Conservation (phyloP, 495 filamentous ascomycete species). For the Paragyromitra xinjiangensis region DNA sequence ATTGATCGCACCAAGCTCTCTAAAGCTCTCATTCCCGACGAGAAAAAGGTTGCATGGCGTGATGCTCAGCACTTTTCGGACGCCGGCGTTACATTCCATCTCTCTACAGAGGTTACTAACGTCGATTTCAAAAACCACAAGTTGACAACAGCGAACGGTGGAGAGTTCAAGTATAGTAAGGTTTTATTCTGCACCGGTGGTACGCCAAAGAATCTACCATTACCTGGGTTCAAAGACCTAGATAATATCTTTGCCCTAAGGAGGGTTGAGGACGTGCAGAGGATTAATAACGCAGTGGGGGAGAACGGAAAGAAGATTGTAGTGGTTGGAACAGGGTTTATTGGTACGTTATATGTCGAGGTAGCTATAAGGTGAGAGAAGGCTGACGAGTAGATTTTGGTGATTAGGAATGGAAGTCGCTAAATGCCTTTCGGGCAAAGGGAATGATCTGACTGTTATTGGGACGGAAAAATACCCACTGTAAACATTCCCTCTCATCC, state of each 20-base stretch:
- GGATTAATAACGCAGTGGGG: conserved; percentile 79
- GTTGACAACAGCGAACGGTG: conserved; percentile 75
- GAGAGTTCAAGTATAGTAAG: conserved; percentile 79
- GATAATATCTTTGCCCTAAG: conserved; percentile 86
- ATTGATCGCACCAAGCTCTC: conserved; percentile 96
- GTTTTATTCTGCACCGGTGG: conserved; percentile 90
- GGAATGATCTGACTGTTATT: conserved; percentile 85
- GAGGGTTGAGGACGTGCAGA: conserved; percentile 74
- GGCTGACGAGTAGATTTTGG: conserved; percentile 11
- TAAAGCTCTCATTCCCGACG: conserved; percentile 89
- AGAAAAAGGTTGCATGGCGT: conserved; percentile 77
- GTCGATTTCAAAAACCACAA: conserved; percentile 79
- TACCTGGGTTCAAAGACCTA: conserved; percentile 86
- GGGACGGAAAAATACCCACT: conserved; percentile 89
- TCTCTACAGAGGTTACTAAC: conserved; percentile 76
- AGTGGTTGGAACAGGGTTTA: conserved; percentile 89
- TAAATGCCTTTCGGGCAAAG: conserved; percentile 74
- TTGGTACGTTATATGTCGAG: conserved; percentile 60
- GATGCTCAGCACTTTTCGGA: conserved; percentile 78
- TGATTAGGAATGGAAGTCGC: conserved; percentile 83
- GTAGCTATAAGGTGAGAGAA: background rate
- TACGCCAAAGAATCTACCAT: conserved; percentile 75
- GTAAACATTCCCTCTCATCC: conserved; percentile 5
- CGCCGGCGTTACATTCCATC: conserved; percentile 71
- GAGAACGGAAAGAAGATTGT: conserved; percentile 86